phyloP scores from a whole-genome alignment of 306 rosid species.

The Luffa aegyptiaca region DNA sequence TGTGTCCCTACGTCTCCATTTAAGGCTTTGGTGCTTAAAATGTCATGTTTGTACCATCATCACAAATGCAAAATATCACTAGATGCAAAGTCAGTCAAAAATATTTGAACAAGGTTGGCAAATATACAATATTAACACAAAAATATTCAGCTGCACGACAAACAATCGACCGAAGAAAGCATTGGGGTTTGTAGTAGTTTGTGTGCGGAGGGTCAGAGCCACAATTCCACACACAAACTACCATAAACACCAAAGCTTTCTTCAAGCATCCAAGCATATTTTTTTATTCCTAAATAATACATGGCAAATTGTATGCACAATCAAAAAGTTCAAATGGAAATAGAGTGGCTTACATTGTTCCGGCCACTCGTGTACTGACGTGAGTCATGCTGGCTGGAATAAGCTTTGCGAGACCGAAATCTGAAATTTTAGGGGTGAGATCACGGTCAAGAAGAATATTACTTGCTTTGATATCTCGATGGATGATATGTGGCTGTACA shows the following conservation, averaged over 20 bases:
- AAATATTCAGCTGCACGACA: neutral
- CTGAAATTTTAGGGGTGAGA: conserved; percentile 76
- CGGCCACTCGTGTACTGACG: conserved; percentile 97
- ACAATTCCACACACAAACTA: neutral
- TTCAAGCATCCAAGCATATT: neutral
- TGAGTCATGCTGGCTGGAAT: conserved; percentile 76
- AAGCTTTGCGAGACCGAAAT: conserved; percentile 95
- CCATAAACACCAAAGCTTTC: neutral
- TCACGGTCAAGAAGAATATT: conserved; percentile 77
- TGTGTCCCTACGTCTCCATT: neutral
- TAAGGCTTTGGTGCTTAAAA: neutral
- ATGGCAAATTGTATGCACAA: neutral
- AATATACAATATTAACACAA: neutral
- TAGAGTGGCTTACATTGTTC: conserved; percentile 65
- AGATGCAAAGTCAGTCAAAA: neutral
- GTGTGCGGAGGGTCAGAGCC: neutral
- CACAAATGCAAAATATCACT: neutral
- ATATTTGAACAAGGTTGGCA: neutral
- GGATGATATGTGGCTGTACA: conserved; percentile 73
- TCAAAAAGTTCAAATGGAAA: neutral
- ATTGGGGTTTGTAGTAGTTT: too few relatives aligned
- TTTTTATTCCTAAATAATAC: neutral
- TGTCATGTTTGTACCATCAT: neutral
- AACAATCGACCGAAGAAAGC: neutral
- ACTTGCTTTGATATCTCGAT: conserved; percentile 97